These are phyloP conservation scores for Penicillium waksmanii DNA, from an alignment of 495 filamentous ascomycete genomes.

Conservation along the genomic window DNA sequence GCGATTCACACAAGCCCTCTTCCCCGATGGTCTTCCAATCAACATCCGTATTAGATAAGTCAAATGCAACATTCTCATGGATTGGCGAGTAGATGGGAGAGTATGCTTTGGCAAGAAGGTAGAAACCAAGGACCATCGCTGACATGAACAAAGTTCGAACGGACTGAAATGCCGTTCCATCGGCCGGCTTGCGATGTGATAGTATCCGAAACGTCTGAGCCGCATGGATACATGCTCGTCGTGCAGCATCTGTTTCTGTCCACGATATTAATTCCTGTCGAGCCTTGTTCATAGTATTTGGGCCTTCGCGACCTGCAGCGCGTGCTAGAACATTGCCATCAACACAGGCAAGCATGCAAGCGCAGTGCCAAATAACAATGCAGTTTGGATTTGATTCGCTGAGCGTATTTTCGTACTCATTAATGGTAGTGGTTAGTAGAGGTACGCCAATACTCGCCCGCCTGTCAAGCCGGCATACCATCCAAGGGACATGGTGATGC, in stretches of 20 bases:
- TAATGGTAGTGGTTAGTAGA: slow-evolving; percentile 1
- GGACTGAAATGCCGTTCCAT: slow-evolving; percentile 20
- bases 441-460: slow-evolving; percentile 11
- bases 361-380: slow-evolving; percentile 20
- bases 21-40: slow-evolving; percentile 15
- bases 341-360: slow-evolving; percentile 10
- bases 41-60: slow-evolving; percentile 6
- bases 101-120: not conserved
- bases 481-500: slow-evolving; percentile 13
- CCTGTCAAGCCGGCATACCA: slow-evolving; percentile 6
- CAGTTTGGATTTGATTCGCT: slow-evolving; percentile 15
- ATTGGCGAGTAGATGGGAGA: not conserved
- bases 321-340: slow-evolving; percentile 10
- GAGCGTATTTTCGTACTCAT: slow-evolving; percentile 7
- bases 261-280: slow-evolving; percentile 1
- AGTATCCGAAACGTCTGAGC: slow-evolving; percentile 14
- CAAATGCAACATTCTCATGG: not conserved
- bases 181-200: slow-evolving; percentile 18
- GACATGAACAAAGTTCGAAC: slow-evolving; percentile 18
- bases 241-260: slow-evolving; percentile 9
- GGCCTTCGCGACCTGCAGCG: slow-evolving; percentile 15
- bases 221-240: slow-evolving; percentile 19
- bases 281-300: slow-evolving; percentile 6
- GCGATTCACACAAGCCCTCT: slow-evolving; percentile 3
- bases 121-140: slow-evolving; percentile 13